phyloP scores from a whole-genome alignment of 331 rosid species.

The Ulmus americana region DNA sequence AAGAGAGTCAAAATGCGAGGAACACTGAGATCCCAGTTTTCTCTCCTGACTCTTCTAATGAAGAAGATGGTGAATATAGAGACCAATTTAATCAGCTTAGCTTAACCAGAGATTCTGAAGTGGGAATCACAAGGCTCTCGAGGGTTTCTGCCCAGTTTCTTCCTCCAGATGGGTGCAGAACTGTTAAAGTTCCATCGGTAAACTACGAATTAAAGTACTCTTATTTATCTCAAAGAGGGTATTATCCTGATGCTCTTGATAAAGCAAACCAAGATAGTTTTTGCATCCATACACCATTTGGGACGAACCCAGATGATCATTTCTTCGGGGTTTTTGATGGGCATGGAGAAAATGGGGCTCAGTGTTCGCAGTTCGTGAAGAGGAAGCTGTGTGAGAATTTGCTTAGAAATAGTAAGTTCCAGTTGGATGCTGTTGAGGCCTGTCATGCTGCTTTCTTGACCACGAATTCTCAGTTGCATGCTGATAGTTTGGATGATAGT shows the following conservation, averaged over 20 bases:
- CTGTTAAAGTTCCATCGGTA: conserved; percentile 49
- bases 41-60: conserved; percentile 44
- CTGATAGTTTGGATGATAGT: conserved; percentile 66
- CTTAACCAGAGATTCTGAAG: conserved; percentile 58
- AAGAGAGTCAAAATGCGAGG: conserved; percentile 35
- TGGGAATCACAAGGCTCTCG: conserved; percentile 67
- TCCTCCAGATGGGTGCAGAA: conserved; percentile 79
- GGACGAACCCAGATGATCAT: conserved; percentile 60
- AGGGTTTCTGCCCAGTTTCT: conserved; percentile 94
- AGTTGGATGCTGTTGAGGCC: conserved; percentile 68
- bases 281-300: conserved; percentile 87
- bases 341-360: conserved; percentile 89
- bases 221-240: conserved; percentile 80
- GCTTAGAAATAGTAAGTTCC: conserved; percentile 53
- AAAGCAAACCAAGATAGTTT: conserved; percentile 97
- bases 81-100: conserved; percentile 45
- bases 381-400: conserved; percentile 81
- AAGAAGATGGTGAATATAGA: conserved; percentile 37
- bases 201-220: conserved; percentile 66
- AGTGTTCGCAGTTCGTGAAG: conserved; percentile 85
- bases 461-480: conserved; percentile 70
- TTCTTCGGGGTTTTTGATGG: conserved; percentile 98
- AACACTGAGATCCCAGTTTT: conserved; percentile 25
- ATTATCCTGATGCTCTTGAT: conserved; percentile 93
- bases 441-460: conserved; percentile 65